These are phyloP conservation scores for Salix suchowensis DNA, from an alignment of 345 rosid genomes.

Conservation along the genomic window DNA sequence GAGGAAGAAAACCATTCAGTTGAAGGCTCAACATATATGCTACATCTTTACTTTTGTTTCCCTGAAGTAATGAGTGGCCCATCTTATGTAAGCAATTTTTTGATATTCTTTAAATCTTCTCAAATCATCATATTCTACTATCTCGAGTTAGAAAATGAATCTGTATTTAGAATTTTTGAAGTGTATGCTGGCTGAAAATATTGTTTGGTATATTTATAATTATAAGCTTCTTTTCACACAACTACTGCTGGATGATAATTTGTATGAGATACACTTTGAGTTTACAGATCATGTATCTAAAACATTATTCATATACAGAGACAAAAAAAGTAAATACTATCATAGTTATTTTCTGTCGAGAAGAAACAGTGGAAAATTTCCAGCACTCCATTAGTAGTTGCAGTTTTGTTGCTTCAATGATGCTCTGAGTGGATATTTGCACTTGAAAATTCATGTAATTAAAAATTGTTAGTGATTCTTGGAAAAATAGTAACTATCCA, in stretches of 20 bases:
- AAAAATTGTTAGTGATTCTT: too few relatives aligned
- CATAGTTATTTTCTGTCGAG: not conserved
- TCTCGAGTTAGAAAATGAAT: not conserved
- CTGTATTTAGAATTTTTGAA: not conserved
- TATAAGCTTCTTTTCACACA: not conserved
- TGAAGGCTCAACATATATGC: not conserved
- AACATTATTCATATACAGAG: too few relatives aligned
- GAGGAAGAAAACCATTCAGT: not conserved
- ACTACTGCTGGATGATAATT: too few relatives aligned
- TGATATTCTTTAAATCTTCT: not conserved
- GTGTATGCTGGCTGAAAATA: not conserved
- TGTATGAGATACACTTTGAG: too few relatives aligned
- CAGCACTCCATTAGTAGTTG: not conserved
- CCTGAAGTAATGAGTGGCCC: not conserved
- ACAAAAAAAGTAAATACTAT: too few relatives aligned
- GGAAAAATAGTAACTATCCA: too few relatives aligned
- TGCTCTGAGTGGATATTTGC: too few relatives aligned
- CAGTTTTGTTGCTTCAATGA: too few relatives aligned
- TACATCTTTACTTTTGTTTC: not conserved
- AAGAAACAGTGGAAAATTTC: too few relatives aligned
- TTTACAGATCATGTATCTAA: not conserved
- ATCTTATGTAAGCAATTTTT: not conserved
- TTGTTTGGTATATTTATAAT: not conserved
- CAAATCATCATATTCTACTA: not conserved
- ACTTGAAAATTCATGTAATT: too few relatives aligned